A percentile compares a stretch with the other conserved stretches of the same genome.
Evolutionary conservation across 148 eudicot genomes (phyloP).

Genomic region (Vaccinium darrowii): DNA sequence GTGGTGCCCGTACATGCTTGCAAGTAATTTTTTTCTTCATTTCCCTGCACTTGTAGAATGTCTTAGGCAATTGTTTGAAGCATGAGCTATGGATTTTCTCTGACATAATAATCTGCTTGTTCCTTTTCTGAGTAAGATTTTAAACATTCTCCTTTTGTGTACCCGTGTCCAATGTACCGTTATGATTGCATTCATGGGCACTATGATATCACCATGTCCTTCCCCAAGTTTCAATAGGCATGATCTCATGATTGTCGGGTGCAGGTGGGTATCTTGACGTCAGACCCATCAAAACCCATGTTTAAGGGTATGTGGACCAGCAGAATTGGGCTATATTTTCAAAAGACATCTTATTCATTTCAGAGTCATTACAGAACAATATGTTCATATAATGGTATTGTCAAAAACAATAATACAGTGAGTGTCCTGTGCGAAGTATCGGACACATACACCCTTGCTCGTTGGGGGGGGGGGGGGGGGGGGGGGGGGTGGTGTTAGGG

Average conservation of each 20-base stretch:
- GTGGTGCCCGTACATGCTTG: constrained; percentile 82
- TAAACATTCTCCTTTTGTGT: too few relatives aligned
- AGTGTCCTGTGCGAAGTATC: background rate
- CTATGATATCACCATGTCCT: too few relatives aligned
- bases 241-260: too few relatives aligned
- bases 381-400: background rate
- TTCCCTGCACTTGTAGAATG: constrained; percentile 7
- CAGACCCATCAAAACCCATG: too few relatives aligned
- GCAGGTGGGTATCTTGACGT: too few relatives aligned
- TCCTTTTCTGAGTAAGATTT: background rate
- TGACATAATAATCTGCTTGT: background rate
- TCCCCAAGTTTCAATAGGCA: too few relatives aligned
- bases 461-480: background rate
- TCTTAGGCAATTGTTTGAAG: background rate
- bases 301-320: background rate
- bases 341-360: background rate
- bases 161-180: too few relatives aligned
- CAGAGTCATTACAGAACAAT: background rate
- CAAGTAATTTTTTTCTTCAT: constrained; percentile 59
- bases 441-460: background rate
- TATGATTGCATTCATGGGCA: too few relatives aligned
- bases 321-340: background rate
- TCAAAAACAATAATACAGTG: background rate
- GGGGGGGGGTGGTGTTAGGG: too few relatives aligned
- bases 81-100: background rate